Percentiles rank a stretch among this genome's conserved stretches.
Evolutionary conservation across 2,329 filamentous ascomycete genomes (phyloP).

Genomic region (Tolypocladium tundrense): DNA sequence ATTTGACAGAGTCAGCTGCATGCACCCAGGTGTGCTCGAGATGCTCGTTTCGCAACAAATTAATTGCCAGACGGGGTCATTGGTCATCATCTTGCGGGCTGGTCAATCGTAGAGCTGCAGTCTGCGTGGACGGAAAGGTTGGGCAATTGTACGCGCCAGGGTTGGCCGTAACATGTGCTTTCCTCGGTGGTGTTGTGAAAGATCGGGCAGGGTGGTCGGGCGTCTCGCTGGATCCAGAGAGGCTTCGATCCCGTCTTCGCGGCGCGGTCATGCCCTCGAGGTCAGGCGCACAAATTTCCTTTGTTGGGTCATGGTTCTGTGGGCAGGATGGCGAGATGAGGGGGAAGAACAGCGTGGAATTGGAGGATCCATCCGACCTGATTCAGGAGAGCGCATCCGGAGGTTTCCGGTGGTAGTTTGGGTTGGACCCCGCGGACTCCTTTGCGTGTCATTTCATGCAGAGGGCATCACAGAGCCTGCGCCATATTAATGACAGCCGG

Average conservation of each 20-base stretch:
- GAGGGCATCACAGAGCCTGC: neutral
- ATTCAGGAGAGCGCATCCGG: neutral
- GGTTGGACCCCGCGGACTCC: neutral
- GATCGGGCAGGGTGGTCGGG: neutral
- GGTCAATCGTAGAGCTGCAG: neutral
- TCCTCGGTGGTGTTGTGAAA: neutral
- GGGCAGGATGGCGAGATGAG: neutral
- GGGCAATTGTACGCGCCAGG: too few species aligned
- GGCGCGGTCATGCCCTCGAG: neutral
- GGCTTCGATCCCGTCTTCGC: neutral
- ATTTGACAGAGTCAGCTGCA: neutral
- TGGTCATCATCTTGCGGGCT: neutral
- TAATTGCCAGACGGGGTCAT: neutral
- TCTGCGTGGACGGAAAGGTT: neutral
- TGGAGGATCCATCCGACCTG: neutral
- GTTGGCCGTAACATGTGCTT: neutral
- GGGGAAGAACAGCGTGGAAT: neutral
- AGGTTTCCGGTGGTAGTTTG: neutral
- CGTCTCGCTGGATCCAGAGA: neutral
- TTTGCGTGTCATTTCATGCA: neutral
- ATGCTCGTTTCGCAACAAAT: neutral
- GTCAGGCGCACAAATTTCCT: neutral
- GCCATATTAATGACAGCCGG: neutral
- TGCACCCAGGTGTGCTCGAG: neutral
- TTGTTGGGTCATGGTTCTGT: neutral